These are phyloP conservation scores for Agarophyton chilense DNA, from an alignment of 23 red algal genomes.

Conservation along the genomic window DNA sequence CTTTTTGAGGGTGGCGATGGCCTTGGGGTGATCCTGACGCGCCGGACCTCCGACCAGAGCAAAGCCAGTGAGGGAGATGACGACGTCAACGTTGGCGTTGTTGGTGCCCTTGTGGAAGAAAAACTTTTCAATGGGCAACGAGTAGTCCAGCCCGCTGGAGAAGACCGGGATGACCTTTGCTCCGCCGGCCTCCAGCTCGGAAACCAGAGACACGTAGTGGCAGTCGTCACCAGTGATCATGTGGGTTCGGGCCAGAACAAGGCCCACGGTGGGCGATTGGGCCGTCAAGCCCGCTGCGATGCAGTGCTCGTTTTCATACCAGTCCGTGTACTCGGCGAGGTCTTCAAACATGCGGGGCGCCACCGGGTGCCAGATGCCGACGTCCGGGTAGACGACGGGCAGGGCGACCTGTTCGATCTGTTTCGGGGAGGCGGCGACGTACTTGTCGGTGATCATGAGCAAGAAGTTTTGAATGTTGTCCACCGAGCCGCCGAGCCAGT, in stretches of 20 bases:
- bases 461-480: slow-evolving; percentile 99
- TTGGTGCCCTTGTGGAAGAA: slow-evolving; percentile 84
- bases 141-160: slow-evolving; percentile 95
- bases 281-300: slow-evolving; percentile 60
- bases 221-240: slow-evolving; percentile 99
- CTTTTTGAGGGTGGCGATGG: slow-evolving; percentile 81
- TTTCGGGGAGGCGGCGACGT: slow-evolving; percentile 73
- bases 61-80: slow-evolving; percentile 98
- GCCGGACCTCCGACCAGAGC: slow-evolving; percentile 98
- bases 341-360: slow-evolving; percentile 96
- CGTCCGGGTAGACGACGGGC: slow-evolving; percentile 94
- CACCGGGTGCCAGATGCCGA: slow-evolving; percentile 99
- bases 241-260: slow-evolving; percentile 92
- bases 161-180: slow-evolving; percentile 96
- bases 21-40: slow-evolving; percentile 96
- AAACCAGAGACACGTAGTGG: slow-evolving; percentile 97
- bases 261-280: slow-evolving; percentile 76
- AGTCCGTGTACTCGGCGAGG: slow-evolving; percentile 83
- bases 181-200: slow-evolving; percentile 89
- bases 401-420: slow-evolving; percentile 34
- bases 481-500: slow-evolving; percentile 94
- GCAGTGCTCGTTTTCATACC: slow-evolving; percentile 93
- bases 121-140: slow-evolving; percentile 87
- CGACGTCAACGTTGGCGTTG: slow-evolving; percentile 81
- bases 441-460: slow-evolving; percentile 96